These are phyloP conservation scores for Wallacemonas rigidus DNA, from an alignment of 208 protist species.

Conservation along the genomic window DNA sequence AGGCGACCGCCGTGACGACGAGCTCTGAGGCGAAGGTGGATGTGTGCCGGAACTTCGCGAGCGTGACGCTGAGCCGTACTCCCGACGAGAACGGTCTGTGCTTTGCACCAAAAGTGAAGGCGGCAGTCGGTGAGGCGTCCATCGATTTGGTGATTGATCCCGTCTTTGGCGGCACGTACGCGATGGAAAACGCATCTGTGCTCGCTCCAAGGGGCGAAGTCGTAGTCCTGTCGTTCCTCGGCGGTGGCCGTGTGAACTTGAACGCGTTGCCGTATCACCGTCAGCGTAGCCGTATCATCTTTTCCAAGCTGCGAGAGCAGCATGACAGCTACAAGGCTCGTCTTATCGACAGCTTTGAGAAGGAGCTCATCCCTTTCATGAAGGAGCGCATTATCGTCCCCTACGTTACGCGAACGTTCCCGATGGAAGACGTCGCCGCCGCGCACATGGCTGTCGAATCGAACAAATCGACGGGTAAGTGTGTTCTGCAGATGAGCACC, in stretches of 20 bases:
- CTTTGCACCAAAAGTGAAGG: slow-evolving; percentile 65
- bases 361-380: slow-evolving; percentile 63
- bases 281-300: slow-evolving; percentile 58
- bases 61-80: slow-evolving; percentile 49
- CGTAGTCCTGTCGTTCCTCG: slow-evolving; percentile 74
- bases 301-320: slow-evolving; percentile 67
- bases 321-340: slow-evolving; percentile 56
- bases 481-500: slow-evolving; percentile 41
- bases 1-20: slow-evolving; percentile 70
- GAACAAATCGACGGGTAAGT: slow-evolving; percentile 59
- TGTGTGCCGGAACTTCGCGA: slow-evolving; percentile 57
- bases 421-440: slow-evolving; percentile 51
- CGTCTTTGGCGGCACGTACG: slow-evolving; percentile 79
- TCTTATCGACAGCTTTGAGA: slow-evolving; percentile 57
- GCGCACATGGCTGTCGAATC: slow-evolving; percentile 60
- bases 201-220: slow-evolving; percentile 55
- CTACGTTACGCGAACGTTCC: slow-evolving; percentile 46
- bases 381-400: slow-evolving; percentile 51
- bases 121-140: slow-evolving; percentile 37
- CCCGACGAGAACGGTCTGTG: slow-evolving; percentile 45
- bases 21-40: slow-evolving; percentile 67
- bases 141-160: slow-evolving; percentile 80
- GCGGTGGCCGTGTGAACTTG: slow-evolving; percentile 48
- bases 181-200: slow-evolving; percentile 53
- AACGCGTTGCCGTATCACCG: slow-evolving; percentile 56